Percentiles rank a stretch among this genome's conserved stretches.
These are phyloP conservation scores for Picocystis sp. DNA, from an alignment of 163 green algal genomes.

Conservation along the genomic window DNA sequence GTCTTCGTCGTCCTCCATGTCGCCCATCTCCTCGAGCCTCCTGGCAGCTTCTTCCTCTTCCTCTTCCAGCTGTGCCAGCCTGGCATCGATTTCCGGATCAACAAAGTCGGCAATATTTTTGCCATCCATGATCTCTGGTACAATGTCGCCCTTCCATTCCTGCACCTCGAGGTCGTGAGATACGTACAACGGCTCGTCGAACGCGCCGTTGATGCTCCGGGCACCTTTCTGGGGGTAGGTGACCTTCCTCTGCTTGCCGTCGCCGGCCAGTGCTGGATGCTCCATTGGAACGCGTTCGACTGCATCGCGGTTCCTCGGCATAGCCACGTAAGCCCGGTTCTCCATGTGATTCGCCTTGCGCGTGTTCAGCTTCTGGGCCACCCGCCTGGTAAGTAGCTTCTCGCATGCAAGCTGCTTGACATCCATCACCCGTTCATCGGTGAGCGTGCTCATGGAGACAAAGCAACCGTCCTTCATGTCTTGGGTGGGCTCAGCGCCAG, in stretches of 20 bases:
- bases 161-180: constrained; percentile 52
- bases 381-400: constrained; percentile 39
- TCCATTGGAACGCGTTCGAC: constrained; percentile 21
- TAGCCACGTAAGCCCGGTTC: constrained; percentile 84
- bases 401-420: constrained; percentile 55
- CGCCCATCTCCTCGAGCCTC: constrained; percentile 17
- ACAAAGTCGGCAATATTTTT: constrained; percentile 96
- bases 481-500: constrained; percentile 3
- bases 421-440: constrained; percentile 68
- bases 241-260: too few relatives aligned
- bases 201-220: too few relatives aligned
- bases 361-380: constrained; percentile 76
- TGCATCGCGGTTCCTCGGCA: constrained; percentile 35
- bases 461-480: constrained; percentile 33
- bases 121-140: constrained; percentile 89
- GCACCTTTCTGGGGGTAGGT: too few relatives aligned
- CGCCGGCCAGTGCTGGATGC: constrained; percentile 26
- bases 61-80: constrained; percentile 82
- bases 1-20: constrained; percentile 23
- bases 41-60: constrained; percentile 47
- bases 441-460: constrained; percentile 83
- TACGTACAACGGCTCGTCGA: too few relatives aligned
- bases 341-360: constrained; percentile 69
- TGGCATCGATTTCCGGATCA: constrained; percentile 89
- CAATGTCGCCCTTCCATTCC: constrained; percentile 84